phyloP scores from a whole-genome alignment of 352 stramenopile species.

The Hyphochytrium catenoides region DNA sequence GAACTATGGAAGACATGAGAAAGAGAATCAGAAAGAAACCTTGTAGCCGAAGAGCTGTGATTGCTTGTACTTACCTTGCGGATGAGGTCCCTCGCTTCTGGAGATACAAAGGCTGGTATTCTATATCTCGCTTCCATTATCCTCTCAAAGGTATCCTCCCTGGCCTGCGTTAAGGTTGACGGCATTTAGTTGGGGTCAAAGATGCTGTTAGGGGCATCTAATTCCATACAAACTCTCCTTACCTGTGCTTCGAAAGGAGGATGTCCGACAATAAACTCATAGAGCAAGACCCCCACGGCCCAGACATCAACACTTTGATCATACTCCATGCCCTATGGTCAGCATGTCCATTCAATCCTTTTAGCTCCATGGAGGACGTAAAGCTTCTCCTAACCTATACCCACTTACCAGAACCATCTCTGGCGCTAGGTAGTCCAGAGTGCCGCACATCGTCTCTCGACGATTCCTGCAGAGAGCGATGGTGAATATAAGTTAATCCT shows the following conservation, averaged over 20 bases:
- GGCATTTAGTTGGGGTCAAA: background rate
- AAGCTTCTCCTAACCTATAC: background rate
- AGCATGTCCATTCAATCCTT: too few species aligned
- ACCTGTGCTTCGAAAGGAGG: constrained; percentile 89
- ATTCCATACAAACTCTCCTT: constrained; percentile 3
- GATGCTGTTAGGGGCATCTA: background rate
- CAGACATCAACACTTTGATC: constrained; percentile 97
- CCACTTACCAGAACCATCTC: constrained; percentile 86
- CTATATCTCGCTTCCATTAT: constrained; percentile 63
- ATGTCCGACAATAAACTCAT: constrained; percentile 87
- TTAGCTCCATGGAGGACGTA: background rate
- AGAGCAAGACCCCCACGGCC: constrained; percentile 94
- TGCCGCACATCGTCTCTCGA: constrained; percentile 93
- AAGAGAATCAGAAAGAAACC: too few species aligned
- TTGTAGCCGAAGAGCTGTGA: too few species aligned
- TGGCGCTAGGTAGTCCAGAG: constrained; percentile 95
- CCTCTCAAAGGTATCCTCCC: constrained; percentile 81
- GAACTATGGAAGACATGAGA: too few species aligned
- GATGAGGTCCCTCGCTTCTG: constrained; percentile 40
- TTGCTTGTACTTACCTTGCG: constrained; percentile 23
- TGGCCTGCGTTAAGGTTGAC: constrained; percentile 36
- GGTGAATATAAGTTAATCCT: too few species aligned
- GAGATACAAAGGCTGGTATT: constrained; percentile 36
- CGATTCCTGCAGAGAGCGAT: constrained; percentile 28
- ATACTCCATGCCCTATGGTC: constrained; percentile 76